Conservation (phyloP, 2,329 filamentous ascomycete genomes). For the Cryphonectria naterciae region DNA sequence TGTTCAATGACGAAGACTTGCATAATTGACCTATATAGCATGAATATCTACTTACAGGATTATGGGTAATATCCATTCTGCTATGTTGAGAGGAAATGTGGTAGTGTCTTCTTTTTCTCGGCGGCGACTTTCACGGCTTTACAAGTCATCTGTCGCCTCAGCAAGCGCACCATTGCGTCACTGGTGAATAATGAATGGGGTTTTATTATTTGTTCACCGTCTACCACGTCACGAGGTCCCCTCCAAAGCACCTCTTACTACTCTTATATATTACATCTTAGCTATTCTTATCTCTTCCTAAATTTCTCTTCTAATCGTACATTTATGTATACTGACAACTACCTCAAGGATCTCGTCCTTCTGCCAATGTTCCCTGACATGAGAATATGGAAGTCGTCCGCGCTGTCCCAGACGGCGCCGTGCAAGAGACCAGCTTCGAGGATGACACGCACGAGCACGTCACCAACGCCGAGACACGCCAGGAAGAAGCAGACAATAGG, state of each 20-base stretch:
- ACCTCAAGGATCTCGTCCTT: too few relatives aligned
- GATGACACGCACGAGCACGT: slow-evolving; percentile 23
- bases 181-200: background rate
- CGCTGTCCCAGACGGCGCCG: slow-evolving; percentile 24
- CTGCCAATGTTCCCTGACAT: background rate
- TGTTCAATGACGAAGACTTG: background rate
- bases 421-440: slow-evolving; percentile 32
- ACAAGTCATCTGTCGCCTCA: background rate
- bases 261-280: background rate
- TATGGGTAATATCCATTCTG: too few relatives aligned
- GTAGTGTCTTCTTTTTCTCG: background rate
- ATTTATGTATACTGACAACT: background rate
- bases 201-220: background rate
- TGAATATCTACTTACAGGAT: too few relatives aligned
- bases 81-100: background rate
- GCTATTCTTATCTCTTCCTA: background rate
- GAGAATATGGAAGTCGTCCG: slow-evolving; percentile 19
- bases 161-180: slow-evolving; percentile 8
- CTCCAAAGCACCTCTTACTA: background rate
- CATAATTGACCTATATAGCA: too few relatives aligned
- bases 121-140: background rate
- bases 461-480: slow-evolving; percentile 12
- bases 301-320: background rate
- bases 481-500: background rate
- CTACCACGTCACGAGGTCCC: background rate